These are phyloP conservation scores for Mikania micrantha DNA, from an alignment of 129 eudicot genomes.

Conservation along the genomic window DNA sequence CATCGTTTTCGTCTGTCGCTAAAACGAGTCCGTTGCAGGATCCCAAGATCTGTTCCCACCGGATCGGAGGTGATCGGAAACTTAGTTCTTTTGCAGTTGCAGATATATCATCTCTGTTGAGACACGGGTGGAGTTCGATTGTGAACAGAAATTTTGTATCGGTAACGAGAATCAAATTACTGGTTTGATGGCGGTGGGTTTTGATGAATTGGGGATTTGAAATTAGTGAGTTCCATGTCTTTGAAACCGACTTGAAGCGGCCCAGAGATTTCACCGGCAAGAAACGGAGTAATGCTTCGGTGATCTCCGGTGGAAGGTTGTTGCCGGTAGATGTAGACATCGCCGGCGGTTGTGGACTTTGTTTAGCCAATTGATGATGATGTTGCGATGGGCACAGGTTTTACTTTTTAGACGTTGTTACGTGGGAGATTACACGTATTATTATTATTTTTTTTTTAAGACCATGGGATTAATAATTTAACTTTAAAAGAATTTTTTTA, in stretches of 20 bases:
- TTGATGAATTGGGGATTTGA: conserved; percentile 37
- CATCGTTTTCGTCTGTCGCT: conserved; percentile 5
- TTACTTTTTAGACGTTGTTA: too few species aligned
- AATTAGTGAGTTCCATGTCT: conserved; percentile 32
- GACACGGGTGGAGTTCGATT: neutral
- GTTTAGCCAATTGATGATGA: too few species aligned
- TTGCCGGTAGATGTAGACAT: conserved; percentile 6
- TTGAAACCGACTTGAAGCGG: conserved; percentile 45
- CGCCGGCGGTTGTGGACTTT: neutral
- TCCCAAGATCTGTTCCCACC: conserved; percentile 21
- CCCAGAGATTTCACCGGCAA: conserved; percentile 40
- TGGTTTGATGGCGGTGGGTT: conserved; percentile 26
- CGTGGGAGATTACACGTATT: too few species aligned
- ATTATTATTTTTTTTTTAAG: too few species aligned
- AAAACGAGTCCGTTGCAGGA: conserved; percentile 54
- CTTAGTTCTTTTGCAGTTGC: conserved; percentile 12
- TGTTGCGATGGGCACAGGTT: too few species aligned
- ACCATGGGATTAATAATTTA: too few species aligned
- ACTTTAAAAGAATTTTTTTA: too few species aligned
- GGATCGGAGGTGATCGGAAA: neutral
- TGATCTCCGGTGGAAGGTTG: conserved; percentile 35
- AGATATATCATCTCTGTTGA: neutral
- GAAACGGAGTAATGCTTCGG: conserved; percentile 26
- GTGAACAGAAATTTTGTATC: conserved; percentile 8
- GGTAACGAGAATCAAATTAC: conserved; percentile 22